Percentiles rank a stretch among this genome's conserved stretches.
phyloP scores from a whole-genome alignment of 1,284 basidiomycete genomes.

The Apiotrichum mycotoxinovorans region DNA sequence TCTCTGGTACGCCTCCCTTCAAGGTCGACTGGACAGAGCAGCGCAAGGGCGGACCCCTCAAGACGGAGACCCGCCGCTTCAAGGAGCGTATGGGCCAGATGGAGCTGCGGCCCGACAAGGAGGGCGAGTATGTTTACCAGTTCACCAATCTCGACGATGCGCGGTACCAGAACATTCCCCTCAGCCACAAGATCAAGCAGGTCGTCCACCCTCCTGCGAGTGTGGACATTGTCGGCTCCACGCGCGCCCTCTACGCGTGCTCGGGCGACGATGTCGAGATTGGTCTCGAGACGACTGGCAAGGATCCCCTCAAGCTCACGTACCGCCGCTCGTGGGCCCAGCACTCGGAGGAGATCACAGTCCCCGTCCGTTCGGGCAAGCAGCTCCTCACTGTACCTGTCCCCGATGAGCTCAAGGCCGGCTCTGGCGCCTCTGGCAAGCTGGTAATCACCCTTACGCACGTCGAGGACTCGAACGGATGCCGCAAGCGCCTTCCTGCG shows the following conservation, averaged over 20 bases:
- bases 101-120: constrained; percentile 71
- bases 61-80: constrained; percentile 58
- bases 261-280: constrained; percentile 69
- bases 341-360: constrained; percentile 55
- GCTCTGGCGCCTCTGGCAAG: constrained; percentile 33
- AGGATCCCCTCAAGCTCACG: constrained; percentile 80
- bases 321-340: constrained; percentile 65
- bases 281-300: constrained; percentile 76
- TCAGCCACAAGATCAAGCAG: constrained; percentile 73
- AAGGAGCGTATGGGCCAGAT: constrained; percentile 73
- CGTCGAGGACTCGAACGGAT: constrained; percentile 84
- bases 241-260: constrained; percentile 58
- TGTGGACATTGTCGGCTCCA: constrained; percentile 62
- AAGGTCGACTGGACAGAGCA: constrained; percentile 72
- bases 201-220: constrained; percentile 81
- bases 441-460: constrained; percentile 54
- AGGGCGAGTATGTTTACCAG: constrained; percentile 79
- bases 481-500: constrained; percentile 70
- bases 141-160: constrained; percentile 77
- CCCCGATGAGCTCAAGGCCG: constrained; percentile 29
- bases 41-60: constrained; percentile 62
- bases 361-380: constrained; percentile 62
- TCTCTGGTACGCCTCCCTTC: constrained; percentile 89
- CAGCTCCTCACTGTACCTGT: constrained; percentile 34
- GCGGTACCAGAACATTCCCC: constrained; percentile 70